These are phyloP conservation scores for Fragilaria crotonensis DNA, from an alignment of 108 stramenopile species.

Conservation along the genomic window DNA sequence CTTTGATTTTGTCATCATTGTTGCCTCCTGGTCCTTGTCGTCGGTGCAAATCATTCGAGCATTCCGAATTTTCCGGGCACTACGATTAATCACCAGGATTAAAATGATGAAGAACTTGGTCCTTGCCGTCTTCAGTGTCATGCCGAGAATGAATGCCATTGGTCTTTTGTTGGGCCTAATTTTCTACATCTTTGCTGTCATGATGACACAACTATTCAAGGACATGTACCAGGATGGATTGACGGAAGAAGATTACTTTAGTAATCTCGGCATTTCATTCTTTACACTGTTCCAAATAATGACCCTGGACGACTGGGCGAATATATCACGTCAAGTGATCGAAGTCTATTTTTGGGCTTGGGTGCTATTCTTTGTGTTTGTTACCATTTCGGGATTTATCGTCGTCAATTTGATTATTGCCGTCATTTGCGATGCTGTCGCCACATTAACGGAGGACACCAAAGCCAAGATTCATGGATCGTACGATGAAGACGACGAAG, in stretches of 20 bases:
- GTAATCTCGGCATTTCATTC: conserved; percentile 17
- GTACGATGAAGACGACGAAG: conserved; percentile 12
- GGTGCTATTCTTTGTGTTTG: conserved; percentile 37
- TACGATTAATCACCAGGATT: conserved; percentile 23
- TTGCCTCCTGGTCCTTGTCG: conserved; percentile 23
- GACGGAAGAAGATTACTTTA: conserved; percentile 29
- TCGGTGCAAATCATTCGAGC: conserved; percentile 28
- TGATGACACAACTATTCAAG: conserved; percentile 26
- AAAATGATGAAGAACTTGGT: conserved; percentile 18
- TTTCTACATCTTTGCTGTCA: conserved; percentile 30
- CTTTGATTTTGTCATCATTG: conserved; percentile 29
- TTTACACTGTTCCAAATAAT: conserved; percentile 46
- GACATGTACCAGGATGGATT: conserved; percentile 20
- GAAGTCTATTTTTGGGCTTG: conserved; percentile 14
- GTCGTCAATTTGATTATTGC: conserved; percentile 33
- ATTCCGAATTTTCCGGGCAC: conserved; percentile 24
- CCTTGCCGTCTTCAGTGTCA: conserved; percentile 10
- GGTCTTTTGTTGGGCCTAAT: conserved; percentile 15
- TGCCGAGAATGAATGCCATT: conserved; percentile 28
- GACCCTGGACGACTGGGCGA: conserved; percentile 37
- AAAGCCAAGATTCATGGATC: conserved; percentile 46
- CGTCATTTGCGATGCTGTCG: conserved; percentile 46
- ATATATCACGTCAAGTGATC: conserved; percentile 2
- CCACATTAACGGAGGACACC: conserved; percentile 35
- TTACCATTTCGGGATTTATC: conserved; percentile 26